Base-by-base conservation (phyloP, 257 asterid species). In the Petunia secreta region DNA sequence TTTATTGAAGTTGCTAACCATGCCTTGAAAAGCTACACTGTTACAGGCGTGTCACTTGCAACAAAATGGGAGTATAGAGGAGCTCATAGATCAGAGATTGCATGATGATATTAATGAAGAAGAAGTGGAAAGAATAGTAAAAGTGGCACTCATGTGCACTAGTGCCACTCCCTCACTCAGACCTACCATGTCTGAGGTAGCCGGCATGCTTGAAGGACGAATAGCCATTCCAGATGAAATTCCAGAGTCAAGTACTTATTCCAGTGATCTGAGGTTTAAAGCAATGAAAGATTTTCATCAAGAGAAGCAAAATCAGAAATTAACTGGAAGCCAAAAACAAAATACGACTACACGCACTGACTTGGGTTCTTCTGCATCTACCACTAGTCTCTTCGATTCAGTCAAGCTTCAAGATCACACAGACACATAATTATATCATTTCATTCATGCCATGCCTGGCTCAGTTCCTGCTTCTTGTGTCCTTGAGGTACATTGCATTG, bases 121-220 rank as follows among this genome's bases (percentile, higher is more conserved):
- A 82, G 98, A 94, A 85, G 88, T 84, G 48, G 91, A 87, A 55
- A 90, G 83, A 66, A 82, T 87, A 83, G 92, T 90, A 82, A 90
- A 88, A 87, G 81, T 92, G 43, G 94, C 94, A 63, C 87, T 92
- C 10, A 79, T 88, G 82, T 94, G 98, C 91, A 91, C 96, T 34
- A 89, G 90, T 73, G 88, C 91, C 57, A 88, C 98, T 75, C 95
- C 97, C 3, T 91, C 97, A 0, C 54, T 90, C 25, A 84, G 97
- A 91, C 98, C 98, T 4, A 85, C 88, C 1, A 94, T 94, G 98
- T 79, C 97, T 0, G 98, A 92, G 85, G 96, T 89, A 1, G 97
- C 91, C 64, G 89, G 88, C 81, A 92, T 92, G 92, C 91, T 94
- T 4, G 98, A 94, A 85, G 98, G 91, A 5, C 78, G 86, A 80